Percentiles rank a stretch among this genome's conserved stretches.
Conservation (phyloP, 306 rosid species). For the Castanea crenata region DNA sequence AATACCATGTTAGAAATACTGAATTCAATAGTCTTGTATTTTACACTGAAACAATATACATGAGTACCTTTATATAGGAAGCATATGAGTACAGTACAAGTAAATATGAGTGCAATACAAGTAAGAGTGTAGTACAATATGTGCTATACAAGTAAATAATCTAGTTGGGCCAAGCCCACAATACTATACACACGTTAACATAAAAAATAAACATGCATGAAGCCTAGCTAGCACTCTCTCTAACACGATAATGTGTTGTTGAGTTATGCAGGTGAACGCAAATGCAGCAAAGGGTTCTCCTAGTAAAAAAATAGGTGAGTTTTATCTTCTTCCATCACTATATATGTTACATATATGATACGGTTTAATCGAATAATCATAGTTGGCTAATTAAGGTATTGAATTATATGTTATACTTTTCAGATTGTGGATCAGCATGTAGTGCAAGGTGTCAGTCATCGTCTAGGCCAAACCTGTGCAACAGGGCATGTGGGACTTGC, state of each 20-base stretch:
- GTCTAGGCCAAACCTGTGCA: constrained; percentile 37
- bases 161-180: no score
- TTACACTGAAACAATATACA: no score
- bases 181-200: no score
- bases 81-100: no score
- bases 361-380: background rate
- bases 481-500: constrained; percentile 53
- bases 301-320: background rate
- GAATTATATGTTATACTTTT: background rate
- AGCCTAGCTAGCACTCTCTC: background rate
- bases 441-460: constrained; percentile 36
- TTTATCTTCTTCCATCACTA: background rate
- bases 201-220: background rate
- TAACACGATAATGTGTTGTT: background rate
- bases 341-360: background rate
- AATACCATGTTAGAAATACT: no score
- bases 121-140: no score
- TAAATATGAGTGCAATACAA: no score
- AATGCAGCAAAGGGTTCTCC: background rate
- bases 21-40: no score
- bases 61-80: no score
- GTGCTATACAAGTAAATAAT: no score
- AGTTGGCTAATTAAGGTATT: background rate
- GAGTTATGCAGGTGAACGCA: background rate
- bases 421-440: constrained; percentile 44